A percentile compares a stretch with the other conserved stretches of the same genome.
Conservation (phyloP, 1,284 basidiomycete species). For the Leucoagaricus sp. region DNA sequence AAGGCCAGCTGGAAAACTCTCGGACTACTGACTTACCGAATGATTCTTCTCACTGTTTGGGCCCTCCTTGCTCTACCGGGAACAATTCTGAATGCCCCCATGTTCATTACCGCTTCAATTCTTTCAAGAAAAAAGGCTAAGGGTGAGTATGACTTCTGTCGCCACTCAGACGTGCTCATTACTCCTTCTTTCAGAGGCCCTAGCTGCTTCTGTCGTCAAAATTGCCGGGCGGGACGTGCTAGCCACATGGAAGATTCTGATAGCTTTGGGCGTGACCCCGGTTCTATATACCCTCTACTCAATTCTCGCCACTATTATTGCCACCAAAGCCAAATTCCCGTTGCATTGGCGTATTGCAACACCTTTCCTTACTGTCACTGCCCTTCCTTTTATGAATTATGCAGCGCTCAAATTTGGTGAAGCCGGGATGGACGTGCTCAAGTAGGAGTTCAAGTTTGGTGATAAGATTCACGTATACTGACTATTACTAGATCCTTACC, state of each 20-base stretch:
- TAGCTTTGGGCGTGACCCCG: conserved; percentile 90
- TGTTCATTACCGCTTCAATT: conserved; percentile 91
- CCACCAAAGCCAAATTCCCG: conserved; percentile 68
- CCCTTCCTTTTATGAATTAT: conserved; percentile 89
- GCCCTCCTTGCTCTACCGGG: conserved; percentile 89
- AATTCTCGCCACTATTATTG: conserved; percentile 76
- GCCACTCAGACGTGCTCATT: not conserved
- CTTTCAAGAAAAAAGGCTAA: conserved; percentile 92
- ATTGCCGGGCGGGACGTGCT: conserved; percentile 94
- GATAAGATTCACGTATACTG: conserved; percentile 4
- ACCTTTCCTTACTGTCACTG: conserved; percentile 77
- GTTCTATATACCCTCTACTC: conserved; percentile 88
- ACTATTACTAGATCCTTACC: conserved; percentile 72
- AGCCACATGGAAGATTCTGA: conserved; percentile 98
- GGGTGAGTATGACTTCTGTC: conserved; percentile 49
- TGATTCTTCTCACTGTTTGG: conserved; percentile 85
- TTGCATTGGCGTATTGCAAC: conserved; percentile 73
- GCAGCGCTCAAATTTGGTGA: conserved; percentile 98
- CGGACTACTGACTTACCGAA: conserved; percentile 84
- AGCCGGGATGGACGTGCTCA: conserved; percentile 97
- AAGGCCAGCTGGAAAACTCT: conserved; percentile 88
- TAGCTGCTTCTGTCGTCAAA: conserved; percentile 96
- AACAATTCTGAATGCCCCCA: conserved; percentile 92
- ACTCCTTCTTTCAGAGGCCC: conserved; percentile 71
- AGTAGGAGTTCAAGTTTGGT: conserved; percentile 53